phyloP scores from a whole-genome alignment of 108 stramenopile species.

The Nitzschia putrida region DNA sequence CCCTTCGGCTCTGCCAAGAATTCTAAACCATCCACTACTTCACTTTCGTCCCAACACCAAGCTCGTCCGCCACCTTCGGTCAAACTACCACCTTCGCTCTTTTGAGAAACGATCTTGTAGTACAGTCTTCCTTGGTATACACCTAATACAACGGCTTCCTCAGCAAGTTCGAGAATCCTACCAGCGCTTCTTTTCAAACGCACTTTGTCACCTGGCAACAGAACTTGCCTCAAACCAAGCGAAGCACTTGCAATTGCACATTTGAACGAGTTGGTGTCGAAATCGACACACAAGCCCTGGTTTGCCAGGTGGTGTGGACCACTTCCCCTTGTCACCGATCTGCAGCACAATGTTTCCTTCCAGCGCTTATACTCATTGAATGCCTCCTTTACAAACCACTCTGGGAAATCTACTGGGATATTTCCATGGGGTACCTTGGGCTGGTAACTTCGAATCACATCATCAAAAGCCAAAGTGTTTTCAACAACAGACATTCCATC shows the following conservation, averaged over 20 bases:
- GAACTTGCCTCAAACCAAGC: conserved; percentile 65
- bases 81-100: conserved; percentile 84
- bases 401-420: conserved; percentile 31
- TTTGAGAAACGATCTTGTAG: conserved; percentile 84
- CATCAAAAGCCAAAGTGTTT: conserved; percentile 73
- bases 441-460: conserved; percentile 57
- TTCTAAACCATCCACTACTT: conserved; percentile 82
- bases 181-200: conserved; percentile 79
- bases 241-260: conserved; percentile 84
- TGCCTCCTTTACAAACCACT: conserved; percentile 75
- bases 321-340: conserved; percentile 65
- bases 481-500: conserved; percentile 56
- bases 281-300: conserved; percentile 67
- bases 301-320: conserved; percentile 59
- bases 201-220: conserved; percentile 88
- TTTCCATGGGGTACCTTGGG: neutral
- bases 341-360: conserved; percentile 45
- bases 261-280: conserved; percentile 72
- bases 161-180: conserved; percentile 81
- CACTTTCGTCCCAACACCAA: conserved; percentile 86
- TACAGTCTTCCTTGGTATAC: conserved; percentile 77
- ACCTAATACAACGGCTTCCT: conserved; percentile 91
- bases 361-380: conserved; percentile 69
- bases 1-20: conserved; percentile 54
- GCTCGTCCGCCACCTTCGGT: conserved; percentile 84